Percentiles rank a stretch among this genome's conserved stretches.
These are phyloP conservation scores for Taphrina betulina DNA, from an alignment of 1,139 yeast genomes.

Conservation along the genomic window DNA sequence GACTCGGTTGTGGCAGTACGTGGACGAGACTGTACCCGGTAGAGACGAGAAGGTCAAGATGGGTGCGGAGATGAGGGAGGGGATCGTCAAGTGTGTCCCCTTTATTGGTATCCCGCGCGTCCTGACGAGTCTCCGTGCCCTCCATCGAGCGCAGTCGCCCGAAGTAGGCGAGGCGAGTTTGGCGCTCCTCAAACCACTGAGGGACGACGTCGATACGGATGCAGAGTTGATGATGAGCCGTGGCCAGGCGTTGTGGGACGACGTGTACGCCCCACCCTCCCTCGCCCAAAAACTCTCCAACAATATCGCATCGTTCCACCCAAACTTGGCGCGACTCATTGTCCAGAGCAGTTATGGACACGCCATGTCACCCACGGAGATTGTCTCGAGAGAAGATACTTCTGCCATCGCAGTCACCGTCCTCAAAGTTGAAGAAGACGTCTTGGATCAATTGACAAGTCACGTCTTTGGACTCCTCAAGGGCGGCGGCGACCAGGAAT, in stretches of 20 bases:
- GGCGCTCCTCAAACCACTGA: conserved; percentile 1
- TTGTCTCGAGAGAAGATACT: conserved; percentile 21
- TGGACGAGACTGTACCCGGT: background rate
- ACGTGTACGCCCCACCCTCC: conserved; percentile 15
- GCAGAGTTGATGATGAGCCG: conserved; percentile 4
- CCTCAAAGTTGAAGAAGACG: conserved; percentile 29
- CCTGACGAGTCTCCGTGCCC: conserved; percentile 17
- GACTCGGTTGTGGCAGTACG: conserved; percentile 8
- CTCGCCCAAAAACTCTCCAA: conserved; percentile 13
- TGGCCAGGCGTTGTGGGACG: conserved; percentile 26
- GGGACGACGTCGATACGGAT: conserved; percentile 2
- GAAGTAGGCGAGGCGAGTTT: background rate
- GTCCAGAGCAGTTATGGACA: conserved; percentile 22
- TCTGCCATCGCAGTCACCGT: conserved; percentile 30
- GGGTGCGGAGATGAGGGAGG: conserved; percentile 26
- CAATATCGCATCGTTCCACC: conserved; percentile 24
- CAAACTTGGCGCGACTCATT: conserved; percentile 22
- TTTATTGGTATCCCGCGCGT: conserved; percentile 32
- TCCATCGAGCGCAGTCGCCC: conserved; percentile 11
- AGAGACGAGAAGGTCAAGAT: background rate
- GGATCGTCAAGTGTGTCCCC: conserved; percentile 24
- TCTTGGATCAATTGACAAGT: conserved; percentile 22
- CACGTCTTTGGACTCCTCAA: conserved; percentile 30
- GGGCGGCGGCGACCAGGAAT: conserved; percentile 27
- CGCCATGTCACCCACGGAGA: conserved; percentile 19